Evolutionary conservation across 163 green algal genomes (phyloP).

Genomic region (Scenedesmus sp.): DNA sequence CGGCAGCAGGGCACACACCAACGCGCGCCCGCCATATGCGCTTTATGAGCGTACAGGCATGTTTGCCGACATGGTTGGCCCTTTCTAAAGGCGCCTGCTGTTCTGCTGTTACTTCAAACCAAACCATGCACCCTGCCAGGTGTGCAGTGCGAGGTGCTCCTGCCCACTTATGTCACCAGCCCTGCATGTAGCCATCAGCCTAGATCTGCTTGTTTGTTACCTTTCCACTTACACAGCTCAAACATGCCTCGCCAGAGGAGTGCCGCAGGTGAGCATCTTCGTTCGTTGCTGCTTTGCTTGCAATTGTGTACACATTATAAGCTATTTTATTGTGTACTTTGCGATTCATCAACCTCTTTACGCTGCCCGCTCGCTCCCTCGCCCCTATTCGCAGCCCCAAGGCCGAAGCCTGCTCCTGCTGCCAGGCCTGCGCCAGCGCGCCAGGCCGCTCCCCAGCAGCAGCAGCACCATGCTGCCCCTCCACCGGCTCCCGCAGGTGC

Average conservation of each 20-base stretch:
- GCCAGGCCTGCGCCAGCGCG: constrained; percentile 2
- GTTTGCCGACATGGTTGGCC: too few relatives aligned
- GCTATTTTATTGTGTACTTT: too few relatives aligned
- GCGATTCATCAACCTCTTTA: too few relatives aligned
- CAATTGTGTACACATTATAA: too few relatives aligned
- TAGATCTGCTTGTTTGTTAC: background rate
- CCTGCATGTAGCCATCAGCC: background rate
- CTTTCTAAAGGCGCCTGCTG: too few relatives aligned
- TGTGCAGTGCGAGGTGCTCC: background rate
- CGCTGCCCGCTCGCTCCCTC: background rate
- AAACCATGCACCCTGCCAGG: background rate
- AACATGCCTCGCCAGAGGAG: constrained; percentile 35
- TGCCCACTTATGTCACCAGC: background rate
- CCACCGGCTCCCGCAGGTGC: constrained; percentile 21
- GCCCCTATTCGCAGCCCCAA: constrained; percentile 12
- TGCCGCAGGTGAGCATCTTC: constrained; percentile 20
- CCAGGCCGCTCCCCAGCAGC: background rate
- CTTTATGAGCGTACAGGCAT: too few relatives aligned
- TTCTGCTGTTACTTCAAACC: too few relatives aligned
- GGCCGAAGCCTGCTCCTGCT: constrained; percentile 44
- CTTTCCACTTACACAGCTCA: background rate
- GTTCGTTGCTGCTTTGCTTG: background rate
- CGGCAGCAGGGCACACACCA: background rate
- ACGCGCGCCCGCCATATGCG: too few relatives aligned
- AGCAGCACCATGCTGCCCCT: constrained; percentile 4